Evolutionary conservation across 768 basidiomycete species (phyloP).

Genomic region (Tubosaeta brunneosetosa): DNA sequence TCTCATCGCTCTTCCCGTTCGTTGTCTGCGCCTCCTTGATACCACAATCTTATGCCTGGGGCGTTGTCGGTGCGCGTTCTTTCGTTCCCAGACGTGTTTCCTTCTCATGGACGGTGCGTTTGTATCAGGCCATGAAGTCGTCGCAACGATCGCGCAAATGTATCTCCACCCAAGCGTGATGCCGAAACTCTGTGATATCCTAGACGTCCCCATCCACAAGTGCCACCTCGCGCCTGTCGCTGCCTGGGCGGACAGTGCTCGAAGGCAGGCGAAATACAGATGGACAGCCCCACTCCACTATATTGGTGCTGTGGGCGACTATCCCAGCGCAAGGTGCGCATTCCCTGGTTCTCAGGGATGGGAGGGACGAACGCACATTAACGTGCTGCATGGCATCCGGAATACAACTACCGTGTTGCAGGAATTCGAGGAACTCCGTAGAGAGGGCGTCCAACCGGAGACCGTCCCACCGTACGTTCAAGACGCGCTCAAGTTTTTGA

Average conservation of each 20-base stretch:
- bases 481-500: constrained; percentile 86
- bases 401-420: constrained; percentile 68
- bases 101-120: neutral
- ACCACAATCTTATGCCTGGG: constrained; percentile 36
- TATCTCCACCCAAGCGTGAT: constrained; percentile 74
- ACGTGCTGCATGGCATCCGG: constrained; percentile 73
- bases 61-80: constrained; percentile 32
- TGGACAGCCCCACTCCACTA: constrained; percentile 79
- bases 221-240: constrained; percentile 85
- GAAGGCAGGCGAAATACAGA: constrained; percentile 46
- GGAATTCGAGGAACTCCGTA: constrained; percentile 36
- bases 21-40: constrained; percentile 16
- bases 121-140: constrained; percentile 75
- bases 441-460: neutral
- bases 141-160: constrained; percentile 92
- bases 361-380: constrained; percentile 49
- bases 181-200: constrained; percentile 63
- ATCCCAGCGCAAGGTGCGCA: constrained; percentile 68
- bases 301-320: constrained; percentile 67
- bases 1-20: constrained; percentile 9
- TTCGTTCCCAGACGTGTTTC: too few species aligned
- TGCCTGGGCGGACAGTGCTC: constrained; percentile 80
- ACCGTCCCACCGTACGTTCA: constrained; percentile 42
- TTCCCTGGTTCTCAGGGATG: constrained; percentile 80
- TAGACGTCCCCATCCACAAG: constrained; percentile 40